These are phyloP conservation scores for Phaseolus lunatus DNA, from an alignment of 306 rosid species.

Conservation along the genomic window DNA sequence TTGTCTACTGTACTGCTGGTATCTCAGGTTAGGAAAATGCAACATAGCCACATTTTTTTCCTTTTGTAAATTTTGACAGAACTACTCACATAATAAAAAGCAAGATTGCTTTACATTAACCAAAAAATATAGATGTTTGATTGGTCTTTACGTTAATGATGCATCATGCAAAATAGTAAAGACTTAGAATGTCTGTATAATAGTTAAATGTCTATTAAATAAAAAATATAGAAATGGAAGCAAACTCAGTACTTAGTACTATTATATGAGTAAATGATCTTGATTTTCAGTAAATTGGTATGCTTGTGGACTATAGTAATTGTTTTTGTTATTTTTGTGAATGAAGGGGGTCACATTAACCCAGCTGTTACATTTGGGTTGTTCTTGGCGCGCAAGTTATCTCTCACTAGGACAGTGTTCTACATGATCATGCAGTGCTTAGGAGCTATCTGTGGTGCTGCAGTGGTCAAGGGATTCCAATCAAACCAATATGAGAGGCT, in stretches of 20 bases:
- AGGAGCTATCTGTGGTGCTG: conserved; percentile 39
- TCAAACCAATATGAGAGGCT: conserved; percentile 36
- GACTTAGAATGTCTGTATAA: not conserved
- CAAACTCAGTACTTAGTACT: not conserved
- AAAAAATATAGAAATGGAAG: not conserved
- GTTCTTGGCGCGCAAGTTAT: conserved; percentile 32
- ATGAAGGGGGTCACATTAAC: conserved; percentile 43
- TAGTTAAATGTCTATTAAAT: not conserved
- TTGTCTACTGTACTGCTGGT: conserved; percentile 57
- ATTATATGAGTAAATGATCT: not conserved
- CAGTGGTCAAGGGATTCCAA: conserved; percentile 34
- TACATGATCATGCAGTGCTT: conserved; percentile 29
- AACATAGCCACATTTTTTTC: not conserved
- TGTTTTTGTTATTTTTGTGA: not conserved
- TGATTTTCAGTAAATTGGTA: not conserved
- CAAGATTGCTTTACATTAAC: not conserved
- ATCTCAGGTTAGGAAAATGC: conserved; percentile 47
- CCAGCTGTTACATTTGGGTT: conserved; percentile 35
- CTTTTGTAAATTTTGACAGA: not conserved
- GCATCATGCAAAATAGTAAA: not conserved
- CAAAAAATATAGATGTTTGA: not conserved
- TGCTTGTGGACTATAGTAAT: not conserved
- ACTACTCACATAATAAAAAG: not conserved
- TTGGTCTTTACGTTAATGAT: not conserved
- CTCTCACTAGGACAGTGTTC: conserved; percentile 24